These are phyloP conservation scores for Cercospora sp. DNA, from an alignment of 2,329 filamentous ascomycete species.

Conservation along the genomic window DNA sequence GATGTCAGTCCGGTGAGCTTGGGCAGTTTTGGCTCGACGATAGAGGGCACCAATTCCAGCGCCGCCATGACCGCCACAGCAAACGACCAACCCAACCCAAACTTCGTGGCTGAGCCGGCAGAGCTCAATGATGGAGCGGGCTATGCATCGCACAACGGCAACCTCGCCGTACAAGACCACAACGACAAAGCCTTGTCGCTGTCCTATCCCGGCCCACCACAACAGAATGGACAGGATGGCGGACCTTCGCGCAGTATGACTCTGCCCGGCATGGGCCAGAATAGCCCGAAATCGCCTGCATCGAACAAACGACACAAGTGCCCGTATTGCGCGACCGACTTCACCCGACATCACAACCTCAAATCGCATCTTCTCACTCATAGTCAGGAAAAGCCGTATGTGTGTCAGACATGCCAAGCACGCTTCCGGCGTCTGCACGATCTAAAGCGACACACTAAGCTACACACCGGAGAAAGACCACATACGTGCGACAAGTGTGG, in stretches of 20 bases:
- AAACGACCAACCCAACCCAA: conserved; percentile 46
- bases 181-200: conserved; percentile 60
- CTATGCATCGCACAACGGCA: conserved; percentile 29
- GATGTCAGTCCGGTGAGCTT: conserved; percentile 56
- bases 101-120: conserved; percentile 39
- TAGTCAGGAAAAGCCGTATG: conserved; percentile 96
- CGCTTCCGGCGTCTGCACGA: conserved; percentile 92
- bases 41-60: conserved; percentile 48
- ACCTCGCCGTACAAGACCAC: conserved; percentile 31
- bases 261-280: conserved; percentile 50
- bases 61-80: conserved; percentile 48
- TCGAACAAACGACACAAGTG: conserved; percentile 87
- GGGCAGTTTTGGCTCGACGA: conserved; percentile 53
- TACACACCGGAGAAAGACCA: conserved; percentile 93
- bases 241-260: conserved; percentile 60
- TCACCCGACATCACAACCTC: conserved; percentile 94
- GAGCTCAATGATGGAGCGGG: conserved; percentile 42
- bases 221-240: conserved; percentile 50
- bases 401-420: conserved; percentile 89
- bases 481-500: conserved; percentile 95
- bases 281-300: conserved; percentile 62
- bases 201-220: conserved; percentile 64
- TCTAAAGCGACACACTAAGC: conserved; percentile 90
- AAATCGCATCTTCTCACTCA: conserved; percentile 97
- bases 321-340: conserved; percentile 93